phyloP scores from a whole-genome alignment of 2,329 filamentous ascomycete species.

The Chaetomiaceae sp. region DNA sequence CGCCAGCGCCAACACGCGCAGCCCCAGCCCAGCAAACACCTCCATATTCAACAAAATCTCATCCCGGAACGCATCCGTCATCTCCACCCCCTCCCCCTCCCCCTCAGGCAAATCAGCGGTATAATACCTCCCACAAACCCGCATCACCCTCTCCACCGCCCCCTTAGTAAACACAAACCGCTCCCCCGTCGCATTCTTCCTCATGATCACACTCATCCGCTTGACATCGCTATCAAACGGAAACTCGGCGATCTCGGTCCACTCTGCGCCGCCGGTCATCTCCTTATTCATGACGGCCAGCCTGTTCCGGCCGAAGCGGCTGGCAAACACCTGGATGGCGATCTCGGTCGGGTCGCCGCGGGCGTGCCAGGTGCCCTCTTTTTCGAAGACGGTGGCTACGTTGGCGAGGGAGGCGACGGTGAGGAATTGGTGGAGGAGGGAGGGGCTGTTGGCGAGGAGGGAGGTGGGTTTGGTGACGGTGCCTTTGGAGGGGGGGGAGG shows the following conservation, averaged over 20 bases:
- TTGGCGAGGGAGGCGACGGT: slow-evolving; percentile 27
- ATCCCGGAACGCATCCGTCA: slow-evolving; percentile 44
- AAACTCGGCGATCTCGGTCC: slow-evolving; percentile 55
- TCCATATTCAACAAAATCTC: slow-evolving; percentile 48
- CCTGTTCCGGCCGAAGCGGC: slow-evolving; percentile 56
- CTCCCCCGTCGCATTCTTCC: slow-evolving; percentile 39
- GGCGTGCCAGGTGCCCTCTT: slow-evolving; percentile 34
- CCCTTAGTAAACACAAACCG: slow-evolving; percentile 48
- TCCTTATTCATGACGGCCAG: slow-evolving; percentile 35
- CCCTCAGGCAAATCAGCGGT: slow-evolving; percentile 37
- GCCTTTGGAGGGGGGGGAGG: slow-evolving; percentile 25
- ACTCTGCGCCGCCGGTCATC: slow-evolving; percentile 29
- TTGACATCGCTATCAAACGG: slow-evolving; percentile 72
- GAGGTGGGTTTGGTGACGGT: slow-evolving; percentile 28
- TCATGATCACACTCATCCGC: slow-evolving; percentile 70
- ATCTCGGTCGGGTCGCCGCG: slow-evolving; percentile 68
- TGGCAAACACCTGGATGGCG: slow-evolving; percentile 68
- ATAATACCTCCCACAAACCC: slow-evolving; percentile 49
- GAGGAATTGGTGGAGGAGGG: slow-evolving; percentile 46
- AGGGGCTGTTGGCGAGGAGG: slow-evolving; percentile 42
- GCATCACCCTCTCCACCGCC: slow-evolving; percentile 53
- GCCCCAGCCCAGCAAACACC: slow-evolving; percentile 55
- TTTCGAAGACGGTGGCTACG: slow-evolving; percentile 36
- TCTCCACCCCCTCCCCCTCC: slow-evolving; percentile 45
- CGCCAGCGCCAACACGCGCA: slow-evolving; percentile 66